A percentile compares a stretch with the other conserved stretches of the same genome.
phyloP scores from a whole-genome alignment of 495 filamentous ascomycete species.

The Lasiosphaeria hispida region DNA sequence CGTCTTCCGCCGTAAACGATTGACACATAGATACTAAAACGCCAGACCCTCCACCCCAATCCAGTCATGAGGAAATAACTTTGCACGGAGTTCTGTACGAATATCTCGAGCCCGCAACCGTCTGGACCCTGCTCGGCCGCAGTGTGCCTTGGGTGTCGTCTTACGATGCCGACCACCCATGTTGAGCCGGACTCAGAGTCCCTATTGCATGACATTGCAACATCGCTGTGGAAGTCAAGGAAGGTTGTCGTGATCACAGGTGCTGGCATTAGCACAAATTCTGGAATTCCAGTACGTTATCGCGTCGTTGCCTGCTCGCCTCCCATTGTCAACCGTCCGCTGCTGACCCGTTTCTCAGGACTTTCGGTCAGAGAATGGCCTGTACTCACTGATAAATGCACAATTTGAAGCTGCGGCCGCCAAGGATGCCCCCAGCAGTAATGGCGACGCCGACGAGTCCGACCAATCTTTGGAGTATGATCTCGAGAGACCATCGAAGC shows the following conservation, averaged over 20 bases:
- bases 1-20: neutral
- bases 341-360: conserved; percentile 50
- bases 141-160: no score
- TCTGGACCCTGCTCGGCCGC: neutral
- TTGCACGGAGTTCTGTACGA: no score
- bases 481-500: conserved; percentile 41
- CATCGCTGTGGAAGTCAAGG: conserved; percentile 56
- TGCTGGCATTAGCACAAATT: conserved; percentile 71
- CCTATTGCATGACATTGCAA: conserved; percentile 59
- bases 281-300: conserved; percentile 63
- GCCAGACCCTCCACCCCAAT: neutral
- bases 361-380: conserved; percentile 67
- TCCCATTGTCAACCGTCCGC: neutral
- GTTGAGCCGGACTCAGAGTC: conserved; percentile 48
- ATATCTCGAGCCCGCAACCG: neutral
- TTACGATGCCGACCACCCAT: conserved; percentile 54
- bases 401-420: conserved; percentile 53
- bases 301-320: conserved; percentile 6
- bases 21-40: neutral
- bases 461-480: conserved; percentile 13
- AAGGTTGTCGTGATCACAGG: conserved; percentile 68
- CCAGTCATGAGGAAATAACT: neutral
- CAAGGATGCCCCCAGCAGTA: conserved; percentile 17
- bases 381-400: conserved; percentile 66
- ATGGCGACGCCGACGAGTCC: conserved; percentile 14